Evolutionary conservation across 148 eudicot genomes (phyloP).

Genomic region (Simmondsia chinensis): DNA sequence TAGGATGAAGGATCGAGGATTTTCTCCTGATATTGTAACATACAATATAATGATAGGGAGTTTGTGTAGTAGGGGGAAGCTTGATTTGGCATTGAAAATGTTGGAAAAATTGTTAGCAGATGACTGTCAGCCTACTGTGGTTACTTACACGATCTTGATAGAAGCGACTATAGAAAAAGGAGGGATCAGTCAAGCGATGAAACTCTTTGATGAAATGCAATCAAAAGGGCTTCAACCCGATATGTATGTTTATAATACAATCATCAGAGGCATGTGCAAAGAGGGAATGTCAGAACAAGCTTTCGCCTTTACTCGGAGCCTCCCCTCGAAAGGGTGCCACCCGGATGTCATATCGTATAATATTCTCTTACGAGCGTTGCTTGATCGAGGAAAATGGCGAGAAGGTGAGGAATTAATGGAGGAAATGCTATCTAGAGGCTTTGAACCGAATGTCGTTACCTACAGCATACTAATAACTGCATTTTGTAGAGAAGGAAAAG

Average conservation of each 20-base stretch:
- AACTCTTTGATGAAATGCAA: slow-evolving; percentile 47
- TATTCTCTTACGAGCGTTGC: slow-evolving; percentile 32
- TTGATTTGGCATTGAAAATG: slow-evolving; percentile 39
- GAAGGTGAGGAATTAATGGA: slow-evolving; percentile 43
- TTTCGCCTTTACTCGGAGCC: slow-evolving; percentile 26
- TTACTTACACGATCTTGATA: slow-evolving; percentile 58
- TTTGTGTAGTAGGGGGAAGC: slow-evolving; percentile 57
- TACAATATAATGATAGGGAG: slow-evolving; percentile 75
- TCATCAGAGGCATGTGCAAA: slow-evolving; percentile 57
- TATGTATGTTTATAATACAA: slow-evolving; percentile 41
- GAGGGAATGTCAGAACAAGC: slow-evolving; percentile 44
- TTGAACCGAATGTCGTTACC: slow-evolving; percentile 55
- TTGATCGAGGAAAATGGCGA: slow-evolving; percentile 49
- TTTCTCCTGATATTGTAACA: slow-evolving; percentile 54
- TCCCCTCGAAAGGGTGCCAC: slow-evolving; percentile 36
- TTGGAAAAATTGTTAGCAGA: slow-evolving; percentile 47
- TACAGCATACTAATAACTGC: slow-evolving; percentile 46
- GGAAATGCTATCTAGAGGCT: slow-evolving; percentile 39
- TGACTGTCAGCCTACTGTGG: slow-evolving; percentile 41
- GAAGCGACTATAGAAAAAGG: slow-evolving; percentile 52
- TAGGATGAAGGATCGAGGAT: slow-evolving; percentile 44
- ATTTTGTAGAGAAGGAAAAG: slow-evolving; percentile 41
- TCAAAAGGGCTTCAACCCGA: slow-evolving; percentile 55
- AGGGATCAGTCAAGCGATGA: slow-evolving; percentile 43
- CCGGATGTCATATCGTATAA: slow-evolving; percentile 59